Conservation (phyloP, 805 yeast genomes). For the Kluyveromyces siamensis region DNA sequence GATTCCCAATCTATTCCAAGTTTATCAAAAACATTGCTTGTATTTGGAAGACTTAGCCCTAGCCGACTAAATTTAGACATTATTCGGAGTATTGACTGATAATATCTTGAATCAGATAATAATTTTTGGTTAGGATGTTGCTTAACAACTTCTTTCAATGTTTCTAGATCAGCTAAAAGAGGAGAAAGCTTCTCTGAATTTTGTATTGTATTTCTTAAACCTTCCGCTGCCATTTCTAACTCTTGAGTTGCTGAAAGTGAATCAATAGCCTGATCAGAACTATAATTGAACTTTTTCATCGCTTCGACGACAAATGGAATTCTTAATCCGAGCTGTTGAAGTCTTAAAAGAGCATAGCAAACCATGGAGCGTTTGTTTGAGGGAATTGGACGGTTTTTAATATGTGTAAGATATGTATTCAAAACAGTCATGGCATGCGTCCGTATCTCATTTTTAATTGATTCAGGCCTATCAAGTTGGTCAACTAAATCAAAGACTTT, state of each 20-base stretch:
- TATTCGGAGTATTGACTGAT: neutral
- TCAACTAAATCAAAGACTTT: neutral
- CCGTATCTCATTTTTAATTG: neutral
- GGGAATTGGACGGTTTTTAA: neutral
- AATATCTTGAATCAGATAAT: neutral
- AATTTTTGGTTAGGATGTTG: neutral
- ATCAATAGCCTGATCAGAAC: neutral
- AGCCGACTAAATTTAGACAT: neutral
- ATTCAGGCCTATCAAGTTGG: neutral
- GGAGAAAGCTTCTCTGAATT: neutral
- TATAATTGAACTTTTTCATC: constrained; percentile 1
- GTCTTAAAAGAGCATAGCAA: neutral
- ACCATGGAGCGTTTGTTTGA: neutral
- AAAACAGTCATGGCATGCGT: neutral
- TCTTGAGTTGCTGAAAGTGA: neutral
- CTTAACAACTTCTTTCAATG: neutral
- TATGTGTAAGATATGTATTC: neutral
- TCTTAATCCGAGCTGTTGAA: neutral
- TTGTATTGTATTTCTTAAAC: neutral
- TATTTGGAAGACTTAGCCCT: neutral
- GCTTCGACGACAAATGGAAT: constrained; percentile 1
- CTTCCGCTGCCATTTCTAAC: neutral
- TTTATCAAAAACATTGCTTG: neutral
- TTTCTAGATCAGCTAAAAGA: neutral
- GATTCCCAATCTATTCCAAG: neutral